These are phyloP conservation scores for Amanita fuliginea DNA, from an alignment of 768 basidiomycete genomes.

Conservation along the genomic window DNA sequence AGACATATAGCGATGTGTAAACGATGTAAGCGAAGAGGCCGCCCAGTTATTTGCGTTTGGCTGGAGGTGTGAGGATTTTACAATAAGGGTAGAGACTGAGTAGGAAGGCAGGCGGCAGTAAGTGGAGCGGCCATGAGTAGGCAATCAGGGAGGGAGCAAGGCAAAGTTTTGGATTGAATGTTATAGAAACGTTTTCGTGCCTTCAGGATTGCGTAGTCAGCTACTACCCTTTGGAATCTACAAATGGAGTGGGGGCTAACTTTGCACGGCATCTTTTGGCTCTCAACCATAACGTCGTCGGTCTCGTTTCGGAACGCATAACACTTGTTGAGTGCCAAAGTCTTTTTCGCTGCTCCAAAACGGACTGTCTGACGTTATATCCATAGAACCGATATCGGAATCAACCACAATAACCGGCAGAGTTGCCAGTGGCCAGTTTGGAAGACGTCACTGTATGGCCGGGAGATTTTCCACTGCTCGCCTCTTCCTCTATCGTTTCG, in stretches of 20 bases:
- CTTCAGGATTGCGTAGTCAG: constrained; percentile 33
- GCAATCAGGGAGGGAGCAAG: too few species aligned
- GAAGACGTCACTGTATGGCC: constrained; percentile 17
- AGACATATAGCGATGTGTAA: too few species aligned
- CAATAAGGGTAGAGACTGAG: too few species aligned
- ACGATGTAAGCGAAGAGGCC: too few species aligned
- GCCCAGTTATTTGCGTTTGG: too few species aligned
- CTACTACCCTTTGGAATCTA: not conserved
- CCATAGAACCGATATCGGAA: constrained; percentile 33
- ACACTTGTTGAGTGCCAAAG: constrained; percentile 52
- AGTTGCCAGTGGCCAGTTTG: constrained; percentile 20
- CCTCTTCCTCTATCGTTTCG: constrained; percentile 76
- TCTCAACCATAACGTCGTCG: constrained; percentile 53
- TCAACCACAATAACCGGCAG: constrained; percentile 48
- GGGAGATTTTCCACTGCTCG: constrained; percentile 22
- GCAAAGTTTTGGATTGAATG: constrained; percentile 65
- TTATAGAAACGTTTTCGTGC: constrained; percentile 64
- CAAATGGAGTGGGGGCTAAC: constrained; percentile 30
- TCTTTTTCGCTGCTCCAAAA: constrained; percentile 65
- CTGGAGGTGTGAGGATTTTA: too few species aligned
- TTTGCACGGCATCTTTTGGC: constrained; percentile 53
- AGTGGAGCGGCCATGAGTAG: too few species aligned
- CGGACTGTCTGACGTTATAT: constrained; percentile 27
- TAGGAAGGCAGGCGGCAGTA: too few species aligned
- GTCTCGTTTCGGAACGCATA: constrained; percentile 64